phyloP scores from a whole-genome alignment of 2,329 filamentous ascomycete species.

The Diaporthe batatas region DNA sequence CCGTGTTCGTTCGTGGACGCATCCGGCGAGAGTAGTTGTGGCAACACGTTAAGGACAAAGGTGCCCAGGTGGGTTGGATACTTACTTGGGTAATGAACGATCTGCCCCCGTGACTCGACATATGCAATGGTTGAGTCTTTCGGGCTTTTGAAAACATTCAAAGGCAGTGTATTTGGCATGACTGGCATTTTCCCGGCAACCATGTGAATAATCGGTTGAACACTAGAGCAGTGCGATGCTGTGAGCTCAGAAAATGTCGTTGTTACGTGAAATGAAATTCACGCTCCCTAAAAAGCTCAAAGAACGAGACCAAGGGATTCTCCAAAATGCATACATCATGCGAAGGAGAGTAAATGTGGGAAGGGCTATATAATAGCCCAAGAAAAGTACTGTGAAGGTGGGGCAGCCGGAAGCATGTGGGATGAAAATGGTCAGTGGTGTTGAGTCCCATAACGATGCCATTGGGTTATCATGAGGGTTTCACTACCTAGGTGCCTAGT shows the following conservation, averaged over 20 bases:
- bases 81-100: background rate
- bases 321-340: background rate
- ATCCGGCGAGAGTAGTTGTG: slow-evolving; percentile 6
- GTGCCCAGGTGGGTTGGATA: background rate
- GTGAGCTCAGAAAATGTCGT: background rate
- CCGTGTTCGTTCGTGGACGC: background rate
- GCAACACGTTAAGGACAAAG: background rate
- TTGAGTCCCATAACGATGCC: background rate
- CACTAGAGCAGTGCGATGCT: background rate
- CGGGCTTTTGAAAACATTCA: background rate
- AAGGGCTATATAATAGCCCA: background rate
- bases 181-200: background rate
- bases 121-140: background rate
- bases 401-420: background rate
- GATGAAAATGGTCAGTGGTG: too few species aligned
- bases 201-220: background rate
- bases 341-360: background rate
- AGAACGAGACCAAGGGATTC: background rate
- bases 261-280: background rate
- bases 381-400: background rate
- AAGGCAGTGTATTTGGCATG: background rate
- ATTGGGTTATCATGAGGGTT: background rate
- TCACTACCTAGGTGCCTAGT: background rate
- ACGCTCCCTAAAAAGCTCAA: background rate
- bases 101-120: background rate